Percentiles rank a stretch among this genome's conserved stretches.
Evolutionary conservation across 768 basidiomycete genomes (phyloP).

Genomic region (Boletus fagicola): DNA sequence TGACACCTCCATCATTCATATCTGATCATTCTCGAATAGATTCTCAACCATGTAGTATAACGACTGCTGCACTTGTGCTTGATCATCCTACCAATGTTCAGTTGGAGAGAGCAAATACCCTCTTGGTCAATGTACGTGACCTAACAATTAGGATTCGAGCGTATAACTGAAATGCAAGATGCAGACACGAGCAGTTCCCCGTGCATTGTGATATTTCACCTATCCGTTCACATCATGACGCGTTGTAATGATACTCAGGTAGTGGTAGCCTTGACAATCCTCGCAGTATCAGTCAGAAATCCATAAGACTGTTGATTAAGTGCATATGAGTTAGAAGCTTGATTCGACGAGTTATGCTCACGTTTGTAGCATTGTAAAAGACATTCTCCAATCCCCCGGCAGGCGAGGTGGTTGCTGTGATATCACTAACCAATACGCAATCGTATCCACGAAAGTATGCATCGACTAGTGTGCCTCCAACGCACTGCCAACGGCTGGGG

Average conservation of each 20-base stretch:
- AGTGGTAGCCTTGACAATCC: constrained; percentile 25
- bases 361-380: constrained; percentile 54
- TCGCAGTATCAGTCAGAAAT: constrained; percentile 43
- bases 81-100: not conserved
- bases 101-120: not conserved
- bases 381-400: constrained; percentile 55
- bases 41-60: not conserved
- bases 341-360: constrained; percentile 31
- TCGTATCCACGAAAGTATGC: constrained; percentile 67
- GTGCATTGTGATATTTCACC: not conserved
- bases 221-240: not conserved
- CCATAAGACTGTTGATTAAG: constrained; percentile 44
- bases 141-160: not conserved
- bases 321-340: not conserved
- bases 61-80: not conserved
- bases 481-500: constrained; percentile 43
- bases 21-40: not conserved
- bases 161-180: constrained; percentile 5
- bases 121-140: constrained; percentile 7
- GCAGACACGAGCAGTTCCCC: not conserved
- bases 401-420: constrained; percentile 63
- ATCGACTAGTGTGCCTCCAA: constrained; percentile 60
- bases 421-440: constrained; percentile 55
- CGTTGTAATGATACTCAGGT: not conserved
- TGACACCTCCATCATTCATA: not conserved